Conservation (phyloP, 2,329 filamentous ascomycete species). For the Clarireedia monteithiana region DNA sequence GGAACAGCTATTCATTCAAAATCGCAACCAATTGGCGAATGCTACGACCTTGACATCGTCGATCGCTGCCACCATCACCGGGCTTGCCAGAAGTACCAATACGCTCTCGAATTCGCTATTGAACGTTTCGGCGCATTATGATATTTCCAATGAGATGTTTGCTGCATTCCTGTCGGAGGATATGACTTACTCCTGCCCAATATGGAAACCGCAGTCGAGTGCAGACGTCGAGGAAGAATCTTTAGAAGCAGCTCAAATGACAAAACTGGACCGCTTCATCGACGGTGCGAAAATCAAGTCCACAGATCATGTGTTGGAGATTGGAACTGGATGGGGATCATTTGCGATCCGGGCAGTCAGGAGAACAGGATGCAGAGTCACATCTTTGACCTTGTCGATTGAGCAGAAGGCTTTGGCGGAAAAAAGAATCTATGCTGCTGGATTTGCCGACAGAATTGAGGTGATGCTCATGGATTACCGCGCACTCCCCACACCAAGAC, state of each 20-base stretch:
- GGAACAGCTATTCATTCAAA: conserved; percentile 59
- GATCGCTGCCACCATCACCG: conserved; percentile 48
- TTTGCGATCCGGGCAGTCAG: conserved; percentile 64
- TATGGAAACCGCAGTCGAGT: conserved; percentile 46
- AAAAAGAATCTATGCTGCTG: conserved; percentile 52
- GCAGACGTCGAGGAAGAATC: conserved; percentile 41
- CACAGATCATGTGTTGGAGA: conserved; percentile 64
- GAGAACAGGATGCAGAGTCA: conserved; percentile 59
- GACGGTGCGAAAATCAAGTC: conserved; percentile 54
- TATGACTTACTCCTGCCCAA: conserved; percentile 69
- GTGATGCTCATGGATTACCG: conserved; percentile 64
- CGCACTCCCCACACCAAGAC: conserved; percentile 44
- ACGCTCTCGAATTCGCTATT: conserved; percentile 50
- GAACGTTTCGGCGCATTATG: conserved; percentile 67
- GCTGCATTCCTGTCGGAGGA: conserved; percentile 65
- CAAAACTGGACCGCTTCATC: conserved; percentile 60
- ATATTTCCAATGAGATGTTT: conserved; percentile 71
- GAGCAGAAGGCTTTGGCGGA: conserved; percentile 65
- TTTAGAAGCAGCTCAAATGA: conserved; percentile 58
- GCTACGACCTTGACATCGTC: conserved; percentile 55
- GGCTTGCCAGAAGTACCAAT: conserved; percentile 49
- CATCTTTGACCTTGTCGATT: conserved; percentile 57
- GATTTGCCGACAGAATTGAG: conserved; percentile 52
- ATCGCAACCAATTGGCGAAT: conserved; percentile 56
- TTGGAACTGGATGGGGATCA: conserved; percentile 69